phyloP scores from a whole-genome alignment of 371 early-diverging fungal genomes.

The Mucor indicus region DNA sequence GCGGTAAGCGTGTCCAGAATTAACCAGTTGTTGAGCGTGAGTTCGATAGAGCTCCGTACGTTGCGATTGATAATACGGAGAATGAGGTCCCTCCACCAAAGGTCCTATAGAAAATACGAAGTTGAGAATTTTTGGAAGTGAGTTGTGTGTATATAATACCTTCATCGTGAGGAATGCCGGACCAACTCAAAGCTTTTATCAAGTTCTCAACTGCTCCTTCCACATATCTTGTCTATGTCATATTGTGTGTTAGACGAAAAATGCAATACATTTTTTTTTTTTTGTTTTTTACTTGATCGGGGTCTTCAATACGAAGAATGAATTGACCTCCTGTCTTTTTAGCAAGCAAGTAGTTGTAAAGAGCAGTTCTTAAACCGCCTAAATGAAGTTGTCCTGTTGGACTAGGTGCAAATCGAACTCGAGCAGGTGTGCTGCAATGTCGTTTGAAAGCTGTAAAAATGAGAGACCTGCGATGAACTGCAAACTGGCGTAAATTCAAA shows the following conservation, averaged over 20 bases:
- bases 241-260: background rate
- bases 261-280: background rate
- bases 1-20: slow-evolving; percentile 80
- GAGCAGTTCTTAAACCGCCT: slow-evolving; percentile 91
- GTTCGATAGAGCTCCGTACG: slow-evolving; percentile 69
- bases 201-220: slow-evolving; percentile 76
- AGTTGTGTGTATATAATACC: slow-evolving; percentile 29
- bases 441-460: slow-evolving; percentile 1
- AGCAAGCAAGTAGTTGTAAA: slow-evolving; percentile 89
- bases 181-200: slow-evolving; percentile 68
- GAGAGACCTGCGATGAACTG: no score
- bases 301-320: slow-evolving; percentile 92
- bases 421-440: slow-evolving; percentile 31
- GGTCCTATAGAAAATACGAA: slow-evolving; percentile 42
- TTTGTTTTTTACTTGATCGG: slow-evolving; percentile 66
- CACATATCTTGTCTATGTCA: slow-evolving; percentile 66
- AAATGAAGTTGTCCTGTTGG: slow-evolving; percentile 94
- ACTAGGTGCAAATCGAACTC: slow-evolving; percentile 94
- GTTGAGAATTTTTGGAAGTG: slow-evolving; percentile 1
- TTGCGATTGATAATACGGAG: slow-evolving; percentile 78
- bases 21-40: slow-evolving; percentile 67
- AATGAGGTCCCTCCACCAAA: slow-evolving; percentile 54
- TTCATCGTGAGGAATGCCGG: slow-evolving; percentile 80
- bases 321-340: slow-evolving; percentile 72
- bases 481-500: no score